Percentiles rank a stretch among this genome's conserved stretches.
phyloP scores from a whole-genome alignment of 1,284 basidiomycete species.

The Ceratobasidium sp. region DNA sequence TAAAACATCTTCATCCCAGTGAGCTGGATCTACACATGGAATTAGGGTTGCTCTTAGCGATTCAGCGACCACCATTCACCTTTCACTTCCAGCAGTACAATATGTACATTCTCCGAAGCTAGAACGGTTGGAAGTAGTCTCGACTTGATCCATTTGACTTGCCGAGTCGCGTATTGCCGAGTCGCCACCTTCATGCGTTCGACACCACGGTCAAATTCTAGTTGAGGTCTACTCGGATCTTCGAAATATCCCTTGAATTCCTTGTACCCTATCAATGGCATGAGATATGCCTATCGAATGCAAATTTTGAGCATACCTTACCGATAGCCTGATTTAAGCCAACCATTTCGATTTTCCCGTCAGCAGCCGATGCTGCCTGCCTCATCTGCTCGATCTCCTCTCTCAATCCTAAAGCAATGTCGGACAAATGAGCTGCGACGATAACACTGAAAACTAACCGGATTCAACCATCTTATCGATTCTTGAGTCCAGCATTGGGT shows the following conservation, averaged over 20 bases:
- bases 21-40: conserved; percentile 57
- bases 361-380: conserved; percentile 50
- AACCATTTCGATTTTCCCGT: conserved; percentile 46
- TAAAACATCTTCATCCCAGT: conserved; percentile 54
- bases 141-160: conserved; percentile 91
- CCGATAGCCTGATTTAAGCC: conserved; percentile 83
- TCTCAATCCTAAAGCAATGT: conserved; percentile 74
- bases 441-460: conserved; percentile 44
- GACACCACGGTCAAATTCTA: conserved; percentile 65
- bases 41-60: not conserved
- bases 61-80: conserved; percentile 55
- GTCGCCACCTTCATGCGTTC: conserved; percentile 87
- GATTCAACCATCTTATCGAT: conserved; percentile 92
- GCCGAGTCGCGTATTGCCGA: conserved; percentile 88
- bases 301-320: conserved; percentile 49
- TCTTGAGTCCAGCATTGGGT: conserved; percentile 74
- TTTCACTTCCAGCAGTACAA: conserved; percentile 74
- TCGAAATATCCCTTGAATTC: conserved; percentile 70
- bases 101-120: conserved; percentile 58
- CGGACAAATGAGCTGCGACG: not conserved
- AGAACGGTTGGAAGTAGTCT: conserved; percentile 82
- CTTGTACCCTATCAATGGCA: conserved; percentile 44
- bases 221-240: conserved; percentile 54
- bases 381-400: conserved; percentile 73
- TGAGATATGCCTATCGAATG: not conserved